These are phyloP conservation scores for Carex cristatella DNA, from an alignment of 176 grass and related monocot species.

Conservation along the genomic window DNA sequence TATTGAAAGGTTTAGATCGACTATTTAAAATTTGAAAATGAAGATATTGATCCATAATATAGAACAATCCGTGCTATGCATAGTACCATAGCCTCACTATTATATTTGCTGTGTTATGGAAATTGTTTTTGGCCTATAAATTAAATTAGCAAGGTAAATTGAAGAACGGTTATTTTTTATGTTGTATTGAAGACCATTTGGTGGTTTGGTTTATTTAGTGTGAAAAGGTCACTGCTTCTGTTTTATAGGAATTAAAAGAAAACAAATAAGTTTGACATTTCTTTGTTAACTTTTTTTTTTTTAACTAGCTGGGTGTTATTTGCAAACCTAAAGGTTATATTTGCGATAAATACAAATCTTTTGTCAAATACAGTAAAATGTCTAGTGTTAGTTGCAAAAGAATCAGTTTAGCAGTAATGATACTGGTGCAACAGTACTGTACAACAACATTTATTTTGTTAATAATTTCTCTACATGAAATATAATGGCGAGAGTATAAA, in stretches of 20 bases:
- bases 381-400: background rate
- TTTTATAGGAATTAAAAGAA: background rate
- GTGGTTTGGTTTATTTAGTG: background rate
- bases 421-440: background rate
- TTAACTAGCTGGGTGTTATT: background rate
- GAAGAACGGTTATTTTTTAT: background rate
- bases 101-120: background rate
- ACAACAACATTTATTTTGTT: background rate
- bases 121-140: background rate
- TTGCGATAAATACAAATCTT: background rate
- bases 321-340: background rate
- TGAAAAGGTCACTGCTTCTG: background rate
- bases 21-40: too few species aligned
- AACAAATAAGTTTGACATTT: background rate
- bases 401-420: background rate
- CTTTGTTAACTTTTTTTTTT: background rate
- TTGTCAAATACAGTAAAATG: background rate
- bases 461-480: background rate
- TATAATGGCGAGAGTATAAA: background rate
- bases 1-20: too few species aligned
- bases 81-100: too few species aligned
- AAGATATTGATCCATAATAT: too few species aligned
- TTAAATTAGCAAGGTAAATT: background rate
- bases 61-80: too few species aligned
- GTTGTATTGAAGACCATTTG: background rate